Evolutionary conservation across 75 land plant species (phyloP), one percentile per base, ranked within the genome.

Genomic region (Cunninghamia lanceolata): DNA sequence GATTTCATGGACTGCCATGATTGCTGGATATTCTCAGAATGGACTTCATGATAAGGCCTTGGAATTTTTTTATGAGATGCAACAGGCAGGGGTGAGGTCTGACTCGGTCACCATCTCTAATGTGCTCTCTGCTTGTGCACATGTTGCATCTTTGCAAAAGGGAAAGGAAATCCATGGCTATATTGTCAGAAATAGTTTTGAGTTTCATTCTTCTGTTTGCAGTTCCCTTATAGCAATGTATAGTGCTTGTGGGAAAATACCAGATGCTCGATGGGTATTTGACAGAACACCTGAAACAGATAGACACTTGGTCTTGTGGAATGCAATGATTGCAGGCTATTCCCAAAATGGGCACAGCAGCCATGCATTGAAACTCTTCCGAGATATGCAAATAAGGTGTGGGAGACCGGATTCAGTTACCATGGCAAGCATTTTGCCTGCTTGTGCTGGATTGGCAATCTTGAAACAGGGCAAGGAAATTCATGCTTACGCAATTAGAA

Each of bases 1-100:
- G 85, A 83, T 76, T 13, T 86, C 87, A 6, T 90, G 86, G 85
- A 84, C 87, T n/a, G 89, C 87, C 52, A 46, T 87, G 45, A 87
- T 87, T 73, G 88, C 89, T 40, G 90, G 90, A 3, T 56, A 34
- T 87, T 83, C 88, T 17, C 90, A 89, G 86, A 87, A 89, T 82
- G 90, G 89, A n/a, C 45, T 70, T 38, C 73, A 83, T 38, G 82
- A 73, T 80, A 54, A 89, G 82, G 90, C 89, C 1, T 39, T 89
- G 70, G 50, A 82, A 35, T 47, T 87, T 66, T 87, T 89, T 56
- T 75, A 82, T 53, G 86, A 89, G 81, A 89, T 89, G 90, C 56
- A 84, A 38, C 40, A 59, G n/a, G 75, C 81, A 70, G 90, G 90
- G 52, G 85, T 87, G 36, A 87, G 85, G 8, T 88, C 90, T 14